These are phyloP conservation scores for Triticum turgidum DNA, from an alignment of 176 grass and related monocot species.

Conservation along the genomic window DNA sequence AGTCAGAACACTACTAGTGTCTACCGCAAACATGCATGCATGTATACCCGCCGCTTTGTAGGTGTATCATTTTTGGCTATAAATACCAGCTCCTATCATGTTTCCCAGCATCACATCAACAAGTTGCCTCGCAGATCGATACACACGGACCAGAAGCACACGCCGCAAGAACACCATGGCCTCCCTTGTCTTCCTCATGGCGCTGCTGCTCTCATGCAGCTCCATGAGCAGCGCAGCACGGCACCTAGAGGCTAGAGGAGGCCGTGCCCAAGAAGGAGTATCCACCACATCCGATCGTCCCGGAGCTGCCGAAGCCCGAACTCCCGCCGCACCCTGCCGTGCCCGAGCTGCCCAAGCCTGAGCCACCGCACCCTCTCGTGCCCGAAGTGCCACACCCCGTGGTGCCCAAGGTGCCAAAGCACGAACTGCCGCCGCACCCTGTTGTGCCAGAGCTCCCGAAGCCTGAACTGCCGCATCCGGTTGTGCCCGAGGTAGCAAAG, in stretches of 20 bases:
- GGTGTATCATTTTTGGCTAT: background rate
- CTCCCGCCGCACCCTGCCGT: background rate
- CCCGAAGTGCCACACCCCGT: background rate
- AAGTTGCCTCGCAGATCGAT: background rate
- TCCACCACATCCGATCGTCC: background rate
- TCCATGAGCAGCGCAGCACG: background rate
- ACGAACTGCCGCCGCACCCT: background rate
- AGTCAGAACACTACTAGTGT: background rate
- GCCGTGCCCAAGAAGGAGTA: background rate
- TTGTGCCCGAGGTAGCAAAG: background rate
- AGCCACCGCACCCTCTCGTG: background rate
- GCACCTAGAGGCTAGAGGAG: conserved; percentile 4
- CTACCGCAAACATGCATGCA: background rate
- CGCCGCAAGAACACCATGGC: background rate
- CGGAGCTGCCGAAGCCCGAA: background rate
- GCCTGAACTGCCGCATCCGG: background rate
- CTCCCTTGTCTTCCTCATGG: background rate
- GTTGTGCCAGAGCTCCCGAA: background rate
- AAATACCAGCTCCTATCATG: background rate
- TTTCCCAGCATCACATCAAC: background rate
- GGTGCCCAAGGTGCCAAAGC: background rate
- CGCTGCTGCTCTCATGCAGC: conserved; percentile 5
- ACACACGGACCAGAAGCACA: background rate
- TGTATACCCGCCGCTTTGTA: too few relatives aligned
- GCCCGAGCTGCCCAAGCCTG: background rate